phyloP scores from a whole-genome alignment of 768 basidiomycete genomes.

The Galerina marginata region DNA sequence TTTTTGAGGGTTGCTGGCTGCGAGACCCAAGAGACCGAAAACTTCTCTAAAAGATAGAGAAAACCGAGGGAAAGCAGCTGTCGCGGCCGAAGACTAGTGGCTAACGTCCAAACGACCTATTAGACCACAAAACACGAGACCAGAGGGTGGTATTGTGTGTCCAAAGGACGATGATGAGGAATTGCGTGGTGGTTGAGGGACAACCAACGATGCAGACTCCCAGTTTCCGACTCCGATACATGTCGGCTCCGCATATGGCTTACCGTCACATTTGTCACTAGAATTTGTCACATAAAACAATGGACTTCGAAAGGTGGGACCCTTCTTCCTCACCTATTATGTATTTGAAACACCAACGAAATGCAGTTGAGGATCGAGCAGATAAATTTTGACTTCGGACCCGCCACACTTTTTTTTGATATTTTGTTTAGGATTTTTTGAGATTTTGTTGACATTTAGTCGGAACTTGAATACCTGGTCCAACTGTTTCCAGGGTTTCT shows the following conservation, averaged over 20 bases:
- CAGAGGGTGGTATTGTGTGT: conserved; percentile 32
- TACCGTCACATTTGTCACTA: conserved; percentile 21
- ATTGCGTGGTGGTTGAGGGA: conserved; percentile 50
- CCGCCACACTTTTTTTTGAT: no score
- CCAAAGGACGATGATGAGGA: conserved; percentile 32
- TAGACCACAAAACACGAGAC: conserved; percentile 27
- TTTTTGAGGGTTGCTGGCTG: conserved; percentile 35
- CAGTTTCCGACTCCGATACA: conserved; percentile 51
- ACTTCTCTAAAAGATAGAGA: conserved; percentile 33
- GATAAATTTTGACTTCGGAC: no score
- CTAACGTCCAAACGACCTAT: conserved; percentile 21
- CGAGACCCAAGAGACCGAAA: conserved; percentile 32
- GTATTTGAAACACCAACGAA: no score
- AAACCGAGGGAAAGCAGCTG: conserved; percentile 33
- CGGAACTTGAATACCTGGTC: no score
- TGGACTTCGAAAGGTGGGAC: neutral
- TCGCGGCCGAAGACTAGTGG: conserved; percentile 20
- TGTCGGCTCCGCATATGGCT: conserved; percentile 38
- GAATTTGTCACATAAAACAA: conserved; percentile 3
- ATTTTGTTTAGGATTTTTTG: no score
- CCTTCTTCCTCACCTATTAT: no score
- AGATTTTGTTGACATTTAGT: no score
- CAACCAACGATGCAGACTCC: conserved; percentile 48
- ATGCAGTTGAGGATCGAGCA: no score
- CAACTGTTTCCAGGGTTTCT: no score